phyloP scores from a whole-genome alignment of 2,329 filamentous ascomycete genomes.

The Aspergillus candidus region DNA sequence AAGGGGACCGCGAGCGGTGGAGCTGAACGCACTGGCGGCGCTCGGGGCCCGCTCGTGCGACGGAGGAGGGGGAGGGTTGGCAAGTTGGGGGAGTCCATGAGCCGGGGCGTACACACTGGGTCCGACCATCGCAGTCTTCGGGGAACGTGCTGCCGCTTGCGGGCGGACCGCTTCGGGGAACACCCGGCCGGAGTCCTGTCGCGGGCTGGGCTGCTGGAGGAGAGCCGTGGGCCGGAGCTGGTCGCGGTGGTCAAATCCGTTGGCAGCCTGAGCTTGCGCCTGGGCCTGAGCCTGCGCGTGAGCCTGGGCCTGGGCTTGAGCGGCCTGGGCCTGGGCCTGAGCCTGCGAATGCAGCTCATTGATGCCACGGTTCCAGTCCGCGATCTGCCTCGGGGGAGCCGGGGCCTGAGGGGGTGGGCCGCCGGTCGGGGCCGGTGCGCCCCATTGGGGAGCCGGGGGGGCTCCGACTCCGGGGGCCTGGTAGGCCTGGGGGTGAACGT shows the following conservation, averaged over 20 bases:
- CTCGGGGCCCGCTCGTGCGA: slow-evolving; percentile 35
- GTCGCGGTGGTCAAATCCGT: slow-evolving; percentile 77
- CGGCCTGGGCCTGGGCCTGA: slow-evolving; percentile 24
- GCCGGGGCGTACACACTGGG: slow-evolving; percentile 46
- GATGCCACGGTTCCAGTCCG: slow-evolving; percentile 60
- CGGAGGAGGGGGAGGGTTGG: slow-evolving; percentile 41
- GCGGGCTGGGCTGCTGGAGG: slow-evolving; percentile 68
- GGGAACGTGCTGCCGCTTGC: slow-evolving; percentile 54
- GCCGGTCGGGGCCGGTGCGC: slow-evolving; percentile 57
- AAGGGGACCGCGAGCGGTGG: slow-evolving; percentile 38
- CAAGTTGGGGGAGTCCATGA: slow-evolving; percentile 48
- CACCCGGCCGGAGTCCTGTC: slow-evolving; percentile 62
- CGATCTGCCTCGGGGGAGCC: slow-evolving; percentile 57
- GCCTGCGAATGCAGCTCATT: slow-evolving; percentile 66
- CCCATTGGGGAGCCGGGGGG: slow-evolving; percentile 84
- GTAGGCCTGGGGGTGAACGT: slow-evolving; percentile 93
- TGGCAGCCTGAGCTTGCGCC: slow-evolving; percentile 43
- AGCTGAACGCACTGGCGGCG: slow-evolving; percentile 22
- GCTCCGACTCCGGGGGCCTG: slow-evolving; percentile 75
- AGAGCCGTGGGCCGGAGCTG: slow-evolving; percentile 61
- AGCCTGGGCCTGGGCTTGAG: slow-evolving; percentile 36
- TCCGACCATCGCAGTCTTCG: slow-evolving; percentile 50
- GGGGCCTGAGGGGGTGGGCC: slow-evolving; percentile 51
- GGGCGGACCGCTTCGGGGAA: slow-evolving; percentile 61
- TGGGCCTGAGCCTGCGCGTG: slow-evolving; percentile 48